These are phyloP conservation scores for Megacollybia marginata DNA, from an alignment of 768 basidiomycete genomes.

Conservation along the genomic window DNA sequence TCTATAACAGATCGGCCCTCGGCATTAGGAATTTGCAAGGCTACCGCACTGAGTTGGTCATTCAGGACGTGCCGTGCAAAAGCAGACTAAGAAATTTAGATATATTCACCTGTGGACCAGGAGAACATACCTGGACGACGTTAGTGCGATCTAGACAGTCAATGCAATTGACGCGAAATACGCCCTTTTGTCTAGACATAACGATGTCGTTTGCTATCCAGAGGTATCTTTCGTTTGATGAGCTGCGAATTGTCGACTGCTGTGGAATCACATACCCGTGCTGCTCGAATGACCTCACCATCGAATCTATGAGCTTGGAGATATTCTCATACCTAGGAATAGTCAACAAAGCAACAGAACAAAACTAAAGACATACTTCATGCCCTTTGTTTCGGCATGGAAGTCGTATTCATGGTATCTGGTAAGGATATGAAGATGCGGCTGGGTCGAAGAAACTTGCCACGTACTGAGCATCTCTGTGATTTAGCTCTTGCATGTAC, in stretches of 20 bases:
- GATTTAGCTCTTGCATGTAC: constrained; percentile 48
- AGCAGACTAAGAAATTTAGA: constrained; percentile 57
- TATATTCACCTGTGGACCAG: neutral
- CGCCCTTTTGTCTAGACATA: constrained; percentile 77
- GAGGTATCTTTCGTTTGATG: constrained; percentile 47
- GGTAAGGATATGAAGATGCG: neutral
- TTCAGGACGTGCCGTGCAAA: constrained; percentile 81
- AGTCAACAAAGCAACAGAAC: neutral
- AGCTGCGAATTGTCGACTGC: neutral
- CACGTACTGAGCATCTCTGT: constrained; percentile 53
- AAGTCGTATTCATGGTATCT: constrained; percentile 89
- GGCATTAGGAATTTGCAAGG: constrained; percentile 45
- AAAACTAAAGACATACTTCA: constrained; percentile 58
- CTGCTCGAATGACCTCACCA: constrained; percentile 67
- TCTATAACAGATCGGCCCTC: constrained; percentile 60
- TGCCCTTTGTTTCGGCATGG: constrained; percentile 87
- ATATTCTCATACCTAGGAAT: constrained; percentile 79
- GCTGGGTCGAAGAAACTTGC: neutral
- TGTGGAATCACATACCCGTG: constrained; percentile 54
- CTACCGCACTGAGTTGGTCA: constrained; percentile 67
- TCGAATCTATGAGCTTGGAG: constrained; percentile 59
- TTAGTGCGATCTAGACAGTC: constrained; percentile 95
- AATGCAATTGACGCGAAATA: constrained; percentile 90
- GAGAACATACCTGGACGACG: constrained; percentile 67
- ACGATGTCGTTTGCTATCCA: constrained; percentile 70